A percentile compares a stretch with the other conserved stretches of the same genome.
Conservation (phyloP, 1,139 yeast species). For the Hyphopichia buzzinii region DNA sequence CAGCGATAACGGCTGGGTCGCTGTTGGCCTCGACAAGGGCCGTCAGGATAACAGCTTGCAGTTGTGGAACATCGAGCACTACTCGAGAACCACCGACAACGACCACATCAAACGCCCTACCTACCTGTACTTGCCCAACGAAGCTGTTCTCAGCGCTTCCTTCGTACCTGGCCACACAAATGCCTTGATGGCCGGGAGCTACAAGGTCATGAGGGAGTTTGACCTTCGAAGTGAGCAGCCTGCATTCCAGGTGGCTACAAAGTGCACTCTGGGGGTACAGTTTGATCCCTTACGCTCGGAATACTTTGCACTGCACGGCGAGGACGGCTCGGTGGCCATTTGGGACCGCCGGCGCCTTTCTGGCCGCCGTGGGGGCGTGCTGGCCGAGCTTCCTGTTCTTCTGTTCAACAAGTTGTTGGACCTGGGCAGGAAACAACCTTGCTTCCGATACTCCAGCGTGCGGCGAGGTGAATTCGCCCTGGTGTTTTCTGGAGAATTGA, state of each 20-base stretch:
- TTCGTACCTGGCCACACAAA: slow-evolving; percentile 63
- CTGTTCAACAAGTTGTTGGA: slow-evolving; percentile 70
- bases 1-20: slow-evolving; percentile 62
- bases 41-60: slow-evolving; percentile 76
- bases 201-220: slow-evolving; percentile 74
- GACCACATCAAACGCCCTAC: slow-evolving; percentile 54
- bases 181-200: slow-evolving; percentile 68
- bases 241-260: slow-evolving; percentile 70
- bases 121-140: slow-evolving; percentile 66
- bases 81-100: slow-evolving; percentile 38
- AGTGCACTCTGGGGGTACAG: slow-evolving; percentile 66
- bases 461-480: slow-evolving; percentile 72
- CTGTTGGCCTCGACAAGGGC: slow-evolving; percentile 78
- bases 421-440: slow-evolving; percentile 56
- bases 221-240: slow-evolving; percentile 74
- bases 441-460: slow-evolving; percentile 69
- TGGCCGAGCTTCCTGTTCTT: slow-evolving; percentile 58
- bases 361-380: slow-evolving; percentile 19
- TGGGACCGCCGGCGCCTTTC: slow-evolving; percentile 81
- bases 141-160: slow-evolving; percentile 64
- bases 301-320: slow-evolving; percentile 72
- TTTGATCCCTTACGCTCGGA: slow-evolving; percentile 64
- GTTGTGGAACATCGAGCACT: slow-evolving; percentile 76
- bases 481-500: slow-evolving; percentile 71
- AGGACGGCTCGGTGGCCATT: slow-evolving; percentile 79